phyloP scores from a whole-genome alignment of 345 rosid species.

The Anastatica hierochuntica region DNA sequence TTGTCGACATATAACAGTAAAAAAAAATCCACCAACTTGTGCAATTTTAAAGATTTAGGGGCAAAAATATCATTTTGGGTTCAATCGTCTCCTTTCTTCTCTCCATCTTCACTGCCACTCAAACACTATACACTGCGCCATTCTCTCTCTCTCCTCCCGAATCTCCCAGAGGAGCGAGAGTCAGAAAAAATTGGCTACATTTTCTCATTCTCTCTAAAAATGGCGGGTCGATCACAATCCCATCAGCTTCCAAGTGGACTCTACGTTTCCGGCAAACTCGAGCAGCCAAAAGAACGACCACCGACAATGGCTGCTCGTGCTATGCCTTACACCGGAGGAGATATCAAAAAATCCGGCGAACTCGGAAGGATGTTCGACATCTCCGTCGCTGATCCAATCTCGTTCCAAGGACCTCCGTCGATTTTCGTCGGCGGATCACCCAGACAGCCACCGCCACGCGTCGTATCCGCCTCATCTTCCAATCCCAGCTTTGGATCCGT shows the following conservation, averaged over 20 bases:
- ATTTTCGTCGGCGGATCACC: constrained; percentile 34
- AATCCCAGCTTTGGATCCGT: constrained; percentile 81
- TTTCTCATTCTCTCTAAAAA: constrained; percentile 25
- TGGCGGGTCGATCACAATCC: constrained; percentile 72
- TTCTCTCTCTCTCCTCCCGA: constrained; percentile 20
- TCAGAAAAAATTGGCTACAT: too few species aligned
- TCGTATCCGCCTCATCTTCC: constrained; percentile 35
- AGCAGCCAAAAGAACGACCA: constrained; percentile 54
- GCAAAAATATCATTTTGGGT: constrained; percentile 10
- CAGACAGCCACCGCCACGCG: constrained; percentile 36
- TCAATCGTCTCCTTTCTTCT: constrained; percentile 1
- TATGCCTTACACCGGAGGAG: constrained; percentile 85
- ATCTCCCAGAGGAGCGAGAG: constrained; percentile 28
- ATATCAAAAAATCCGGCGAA: constrained; percentile 89
- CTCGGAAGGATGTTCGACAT: constrained; percentile 96
- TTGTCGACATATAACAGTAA: too few species aligned
- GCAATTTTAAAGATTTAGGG: constrained; percentile 3
- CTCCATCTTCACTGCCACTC: constrained; percentile 22
- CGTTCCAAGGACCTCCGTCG: constrained; percentile 79
- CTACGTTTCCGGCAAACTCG: constrained; percentile 72
- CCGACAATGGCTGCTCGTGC: constrained; percentile 76
- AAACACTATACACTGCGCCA: constrained; percentile 16
- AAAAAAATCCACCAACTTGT: too few species aligned
- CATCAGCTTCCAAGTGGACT: constrained; percentile 85
- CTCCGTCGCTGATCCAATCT: constrained; percentile 53